These are phyloP conservation scores for Grosmannia serpens DNA, from an alignment of 2,329 filamentous ascomycete species.

Conservation along the genomic window DNA sequence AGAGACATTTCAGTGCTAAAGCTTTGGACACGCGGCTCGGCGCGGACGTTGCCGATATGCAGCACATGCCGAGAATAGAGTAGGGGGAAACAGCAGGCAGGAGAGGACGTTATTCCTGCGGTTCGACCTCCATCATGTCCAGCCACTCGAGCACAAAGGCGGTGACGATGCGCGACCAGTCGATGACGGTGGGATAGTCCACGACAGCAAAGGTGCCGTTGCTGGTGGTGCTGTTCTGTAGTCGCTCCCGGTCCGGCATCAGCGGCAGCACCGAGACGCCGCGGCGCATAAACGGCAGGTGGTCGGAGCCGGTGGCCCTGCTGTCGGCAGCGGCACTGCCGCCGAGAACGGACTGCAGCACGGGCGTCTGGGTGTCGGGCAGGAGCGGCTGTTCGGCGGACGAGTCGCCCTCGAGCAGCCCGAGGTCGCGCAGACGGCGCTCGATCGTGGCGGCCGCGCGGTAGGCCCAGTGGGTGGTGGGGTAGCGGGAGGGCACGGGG, in stretches of 20 bases:
- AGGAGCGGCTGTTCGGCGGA: constrained; percentile 40
- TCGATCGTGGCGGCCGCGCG: constrained; percentile 53
- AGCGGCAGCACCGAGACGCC: constrained; percentile 69
- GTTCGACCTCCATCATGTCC: constrained; percentile 43
- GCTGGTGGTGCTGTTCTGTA: constrained; percentile 56
- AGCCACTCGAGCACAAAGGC: constrained; percentile 73
- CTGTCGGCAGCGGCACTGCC: constrained; percentile 33
- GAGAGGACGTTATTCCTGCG: constrained; percentile 3
- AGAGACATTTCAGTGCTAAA: too few species aligned
- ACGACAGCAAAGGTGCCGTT: constrained; percentile 66
- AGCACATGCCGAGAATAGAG: neutral
- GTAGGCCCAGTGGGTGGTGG: constrained; percentile 74
- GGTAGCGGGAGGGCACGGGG: constrained; percentile 63
- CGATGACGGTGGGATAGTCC: constrained; percentile 47
- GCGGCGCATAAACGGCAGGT: constrained; percentile 62
- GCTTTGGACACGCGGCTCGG: neutral
- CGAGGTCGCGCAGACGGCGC: constrained; percentile 44
- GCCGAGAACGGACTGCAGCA: constrained; percentile 17
- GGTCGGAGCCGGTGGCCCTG: constrained; percentile 45
- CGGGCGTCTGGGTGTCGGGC: constrained; percentile 44
- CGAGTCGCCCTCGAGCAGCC: constrained; percentile 28
- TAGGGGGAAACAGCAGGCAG: neutral
- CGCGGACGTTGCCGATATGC: neutral
- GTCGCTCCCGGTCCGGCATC: constrained; percentile 60
- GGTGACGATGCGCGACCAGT: constrained; percentile 63